phyloP scores from a whole-genome alignment of 83 land plant species.

The Diphasiastrum complanatum region DNA sequence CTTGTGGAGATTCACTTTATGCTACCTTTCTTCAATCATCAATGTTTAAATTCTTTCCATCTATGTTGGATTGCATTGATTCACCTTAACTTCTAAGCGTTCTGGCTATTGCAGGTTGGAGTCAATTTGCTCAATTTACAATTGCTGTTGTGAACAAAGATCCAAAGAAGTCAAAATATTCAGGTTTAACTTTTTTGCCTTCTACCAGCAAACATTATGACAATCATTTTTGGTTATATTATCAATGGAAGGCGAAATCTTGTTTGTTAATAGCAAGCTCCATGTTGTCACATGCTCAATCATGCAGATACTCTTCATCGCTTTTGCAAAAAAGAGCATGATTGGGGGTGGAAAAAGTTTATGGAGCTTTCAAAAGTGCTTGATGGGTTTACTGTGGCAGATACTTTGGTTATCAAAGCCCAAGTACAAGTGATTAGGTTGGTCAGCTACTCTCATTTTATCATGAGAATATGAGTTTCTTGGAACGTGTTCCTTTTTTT shows the following conservation, averaged over 20 bases:
- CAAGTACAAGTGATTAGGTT: constrained; percentile 99
- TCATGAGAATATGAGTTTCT: neutral
- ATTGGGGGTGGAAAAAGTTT: constrained; percentile 99
- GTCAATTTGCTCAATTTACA: constrained; percentile 99
- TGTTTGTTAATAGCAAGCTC: neutral
- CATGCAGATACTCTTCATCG: constrained; percentile 92
- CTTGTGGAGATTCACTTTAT: too few species aligned
- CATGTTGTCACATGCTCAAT: constrained; percentile 1
- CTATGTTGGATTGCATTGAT: neutral
- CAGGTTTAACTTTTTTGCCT: constrained; percentile 69
- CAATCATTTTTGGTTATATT: too few species aligned
- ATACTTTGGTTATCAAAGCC: constrained; percentile 89
- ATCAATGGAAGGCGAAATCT: neutral
- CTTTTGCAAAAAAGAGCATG: constrained; percentile 99
- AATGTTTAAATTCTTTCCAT: too few species aligned
- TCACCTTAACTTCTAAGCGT: neutral
- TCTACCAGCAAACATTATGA: too few species aligned
- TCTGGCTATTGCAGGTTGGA: constrained; percentile 67
- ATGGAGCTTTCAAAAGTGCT: constrained; percentile 98
- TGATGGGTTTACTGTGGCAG: constrained; percentile 88
- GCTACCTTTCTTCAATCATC: too few species aligned
- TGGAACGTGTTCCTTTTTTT: neutral
- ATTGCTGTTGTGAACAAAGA: constrained; percentile 99
- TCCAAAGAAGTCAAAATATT: constrained; percentile 96
- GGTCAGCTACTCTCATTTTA: neutral